phyloP scores from a whole-genome alignment of 2,329 filamentous ascomycete genomes.

The Sarocladium strictum region DNA sequence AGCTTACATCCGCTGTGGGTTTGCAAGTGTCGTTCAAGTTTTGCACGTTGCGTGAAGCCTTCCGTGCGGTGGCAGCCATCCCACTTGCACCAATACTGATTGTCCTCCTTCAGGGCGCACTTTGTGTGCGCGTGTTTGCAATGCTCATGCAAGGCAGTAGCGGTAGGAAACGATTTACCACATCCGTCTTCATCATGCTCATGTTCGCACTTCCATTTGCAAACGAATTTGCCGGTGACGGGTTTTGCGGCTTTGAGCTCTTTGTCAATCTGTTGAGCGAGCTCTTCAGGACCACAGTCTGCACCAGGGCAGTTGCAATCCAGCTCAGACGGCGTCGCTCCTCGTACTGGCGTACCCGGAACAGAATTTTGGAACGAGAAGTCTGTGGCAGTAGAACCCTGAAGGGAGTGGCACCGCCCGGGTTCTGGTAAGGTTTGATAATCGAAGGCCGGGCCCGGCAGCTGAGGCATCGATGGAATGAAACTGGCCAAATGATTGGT shows the following conservation, averaged over 20 bases:
- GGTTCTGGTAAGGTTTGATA: conserved; percentile 4
- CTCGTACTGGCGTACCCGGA: conserved; percentile 1
- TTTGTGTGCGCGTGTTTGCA: conserved; percentile 45
- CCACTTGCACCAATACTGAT: conserved; percentile 45
- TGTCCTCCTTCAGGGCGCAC: conserved; percentile 32
- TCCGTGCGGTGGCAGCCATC: conserved; percentile 46
- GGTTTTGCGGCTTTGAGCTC: background rate
- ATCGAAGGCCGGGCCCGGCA: background rate
- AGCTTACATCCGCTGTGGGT: conserved; percentile 58
- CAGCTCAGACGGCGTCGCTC: conserved; percentile 11
- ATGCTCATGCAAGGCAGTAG: conserved; percentile 49
- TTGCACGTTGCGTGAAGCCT: conserved; percentile 54
- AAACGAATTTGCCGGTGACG: conserved; percentile 22
- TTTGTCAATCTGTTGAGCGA: conserved; percentile 8
- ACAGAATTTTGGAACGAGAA: conserved; percentile 6
- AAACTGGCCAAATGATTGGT: background rate
- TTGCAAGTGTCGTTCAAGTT: conserved; percentile 59
- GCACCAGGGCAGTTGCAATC: conserved; percentile 7
- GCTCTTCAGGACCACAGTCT: conserved; percentile 14
- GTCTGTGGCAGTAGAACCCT: conserved; percentile 2
- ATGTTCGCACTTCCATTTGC: conserved; percentile 23
- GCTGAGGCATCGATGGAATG: conserved; percentile 2
- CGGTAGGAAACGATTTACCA: conserved; percentile 30
- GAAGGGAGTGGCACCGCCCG: conserved; percentile 4
- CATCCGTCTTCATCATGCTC: conserved; percentile 22